These are phyloP conservation scores for Diplodia corticola DNA, from an alignment of 2,329 filamentous ascomycete species.

Conservation along the genomic window DNA sequence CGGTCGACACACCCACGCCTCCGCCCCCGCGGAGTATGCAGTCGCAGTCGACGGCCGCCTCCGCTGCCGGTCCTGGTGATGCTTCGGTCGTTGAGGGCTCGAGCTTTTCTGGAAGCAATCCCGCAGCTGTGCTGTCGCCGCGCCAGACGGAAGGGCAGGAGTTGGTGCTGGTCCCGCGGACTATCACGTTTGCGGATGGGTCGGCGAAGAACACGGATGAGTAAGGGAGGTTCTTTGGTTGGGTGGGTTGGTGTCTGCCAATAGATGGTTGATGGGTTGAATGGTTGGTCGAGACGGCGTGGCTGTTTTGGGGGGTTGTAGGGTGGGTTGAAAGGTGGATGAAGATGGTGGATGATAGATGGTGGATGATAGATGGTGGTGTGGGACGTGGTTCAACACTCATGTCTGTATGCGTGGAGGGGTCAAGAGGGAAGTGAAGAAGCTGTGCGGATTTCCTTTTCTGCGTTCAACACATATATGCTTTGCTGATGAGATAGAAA, in stretches of 20 bases:
- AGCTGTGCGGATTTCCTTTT: not conserved
- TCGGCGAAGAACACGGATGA: not conserved
- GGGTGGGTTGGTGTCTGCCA: not conserved
- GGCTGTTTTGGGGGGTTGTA: not conserved
- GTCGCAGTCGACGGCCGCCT: not conserved
- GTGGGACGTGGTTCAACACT: not conserved
- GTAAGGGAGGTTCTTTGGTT: not conserved
- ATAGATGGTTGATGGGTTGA: not conserved
- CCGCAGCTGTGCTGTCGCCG: not conserved
- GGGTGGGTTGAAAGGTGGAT: not conserved
- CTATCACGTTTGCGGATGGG: constrained; percentile 17
- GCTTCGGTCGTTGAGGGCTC: not conserved
- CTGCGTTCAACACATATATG: no score
- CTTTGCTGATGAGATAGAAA: no score
- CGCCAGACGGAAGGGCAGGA: not conserved
- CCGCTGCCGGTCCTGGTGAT: not conserved
- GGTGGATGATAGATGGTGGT: not conserved
- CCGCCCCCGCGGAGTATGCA: not conserved
- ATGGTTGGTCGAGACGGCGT: not conserved
- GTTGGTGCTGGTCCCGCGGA: not conserved
- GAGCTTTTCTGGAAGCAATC: not conserved
- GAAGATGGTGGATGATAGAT: not conserved
- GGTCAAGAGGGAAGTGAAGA: not conserved
- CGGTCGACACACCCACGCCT: not conserved
- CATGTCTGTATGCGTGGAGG: not conserved